Evolutionary conservation across 345 rosid species (phyloP).

Genomic region (Raphanus raphanistrum): DNA sequence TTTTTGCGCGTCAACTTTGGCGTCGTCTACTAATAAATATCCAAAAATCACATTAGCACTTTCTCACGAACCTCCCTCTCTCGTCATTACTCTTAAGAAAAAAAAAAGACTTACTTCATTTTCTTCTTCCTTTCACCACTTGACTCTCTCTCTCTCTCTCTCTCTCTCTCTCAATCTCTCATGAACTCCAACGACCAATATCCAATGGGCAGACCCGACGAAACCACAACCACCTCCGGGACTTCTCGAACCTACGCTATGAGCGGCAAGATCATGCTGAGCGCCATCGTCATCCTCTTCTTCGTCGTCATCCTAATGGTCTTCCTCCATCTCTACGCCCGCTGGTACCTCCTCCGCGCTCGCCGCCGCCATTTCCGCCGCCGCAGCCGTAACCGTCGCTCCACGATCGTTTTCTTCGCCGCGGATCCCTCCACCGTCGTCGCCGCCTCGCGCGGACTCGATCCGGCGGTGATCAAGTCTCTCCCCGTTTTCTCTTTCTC

Average conservation of each 20-base stretch:
- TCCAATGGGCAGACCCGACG: conserved; percentile 6
- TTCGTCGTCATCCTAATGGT: conserved; percentile 67
- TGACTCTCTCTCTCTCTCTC: conserved; percentile 29
- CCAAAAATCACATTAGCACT: not conserved
- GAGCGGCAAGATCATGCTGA: conserved; percentile 74
- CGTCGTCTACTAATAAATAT: conserved; percentile 12
- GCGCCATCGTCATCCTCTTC: conserved; percentile 64
- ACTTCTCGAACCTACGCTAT: conserved; percentile 44
- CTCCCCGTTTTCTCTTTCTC: conserved; percentile 69
- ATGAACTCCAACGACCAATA: conserved; percentile 28
- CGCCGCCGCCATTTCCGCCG: conserved; percentile 55
- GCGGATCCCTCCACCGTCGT: conserved; percentile 38
- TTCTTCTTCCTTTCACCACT: conserved; percentile 19
- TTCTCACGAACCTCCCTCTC: conserved; percentile 36
- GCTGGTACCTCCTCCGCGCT: conserved; percentile 76
- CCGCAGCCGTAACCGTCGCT: conserved; percentile 42
- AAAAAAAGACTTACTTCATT: not conserved
- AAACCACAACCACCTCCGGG: not conserved
- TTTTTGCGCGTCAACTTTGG: conserved; percentile 33
- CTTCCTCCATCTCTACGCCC: conserved; percentile 81
- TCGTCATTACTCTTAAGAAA: conserved; percentile 17
- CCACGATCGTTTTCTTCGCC: conserved; percentile 57
- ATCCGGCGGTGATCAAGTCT: conserved; percentile 53
- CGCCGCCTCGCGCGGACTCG: conserved; percentile 54
- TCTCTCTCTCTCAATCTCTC: conserved; percentile 14